Percentiles rank a stretch among this genome's conserved stretches.
Conservation (phyloP, 768 basidiomycete species). For the Termitomyces sp. region DNA sequence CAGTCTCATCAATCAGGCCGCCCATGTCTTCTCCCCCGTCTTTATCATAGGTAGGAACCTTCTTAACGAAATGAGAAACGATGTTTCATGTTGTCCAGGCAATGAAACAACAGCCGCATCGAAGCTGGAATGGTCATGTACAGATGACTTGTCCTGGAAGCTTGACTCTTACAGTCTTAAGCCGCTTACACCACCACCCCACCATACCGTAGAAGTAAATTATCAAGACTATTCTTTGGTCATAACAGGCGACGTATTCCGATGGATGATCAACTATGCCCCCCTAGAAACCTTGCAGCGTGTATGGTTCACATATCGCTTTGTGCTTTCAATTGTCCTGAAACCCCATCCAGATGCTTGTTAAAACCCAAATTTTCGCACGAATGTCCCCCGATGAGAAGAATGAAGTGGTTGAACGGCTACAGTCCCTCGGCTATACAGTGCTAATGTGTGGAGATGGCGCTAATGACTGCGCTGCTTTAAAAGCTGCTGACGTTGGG, state of each 20-base stretch:
- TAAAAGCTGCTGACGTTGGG: conserved; percentile 98
- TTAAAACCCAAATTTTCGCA: conserved; percentile 94
- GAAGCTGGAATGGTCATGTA: conserved; percentile 84
- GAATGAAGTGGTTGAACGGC: conserved; percentile 93
- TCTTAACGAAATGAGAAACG: neutral
- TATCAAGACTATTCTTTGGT: conserved; percentile 90
- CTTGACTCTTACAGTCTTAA: conserved; percentile 88
- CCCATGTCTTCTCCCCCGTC: conserved; percentile 81
- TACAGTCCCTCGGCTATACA: conserved; percentile 91
- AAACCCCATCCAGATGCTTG: conserved; percentile 72
- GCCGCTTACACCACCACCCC: conserved; percentile 68
- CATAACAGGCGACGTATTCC: conserved; percentile 92
- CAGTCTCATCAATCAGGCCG: conserved; percentile 80
- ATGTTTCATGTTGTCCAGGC: conserved; percentile 35
- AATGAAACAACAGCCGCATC: conserved; percentile 50
- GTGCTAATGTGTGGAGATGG: conserved; percentile 99
- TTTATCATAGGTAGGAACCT: conserved; percentile 67
- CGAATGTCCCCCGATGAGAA: conserved; percentile 99
- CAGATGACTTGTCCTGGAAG: conserved; percentile 83
- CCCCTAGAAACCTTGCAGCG: conserved; percentile 92
- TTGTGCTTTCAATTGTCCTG: neutral
- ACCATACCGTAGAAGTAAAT: conserved; percentile 66
- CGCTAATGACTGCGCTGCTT: conserved; percentile 96
- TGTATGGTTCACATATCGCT: conserved; percentile 40
- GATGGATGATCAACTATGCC: conserved; percentile 97